Conservation (phyloP, 257 asterid genomes). For the Thymus quinquecostatus region DNA sequence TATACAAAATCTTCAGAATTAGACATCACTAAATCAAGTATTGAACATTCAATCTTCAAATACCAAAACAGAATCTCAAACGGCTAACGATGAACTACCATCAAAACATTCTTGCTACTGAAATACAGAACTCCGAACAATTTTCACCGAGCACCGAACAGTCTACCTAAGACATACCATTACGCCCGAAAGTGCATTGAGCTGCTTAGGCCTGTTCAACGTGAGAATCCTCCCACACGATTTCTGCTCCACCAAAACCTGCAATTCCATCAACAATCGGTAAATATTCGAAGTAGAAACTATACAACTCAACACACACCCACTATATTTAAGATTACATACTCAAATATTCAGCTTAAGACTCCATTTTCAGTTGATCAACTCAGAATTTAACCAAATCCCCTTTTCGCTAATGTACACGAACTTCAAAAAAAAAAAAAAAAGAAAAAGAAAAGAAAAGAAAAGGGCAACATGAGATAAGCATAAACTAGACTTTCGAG, state of each 20-base stretch:
- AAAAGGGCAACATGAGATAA: conserved; percentile 1
- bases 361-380: conserved; percentile 20
- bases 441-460: too few species aligned
- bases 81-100: background rate
- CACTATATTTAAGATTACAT: conserved; percentile 7
- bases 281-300: conserved; percentile 17
- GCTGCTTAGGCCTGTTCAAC: conserved; percentile 84
- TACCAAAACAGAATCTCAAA: conserved; percentile 10
- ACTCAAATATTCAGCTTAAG: conserved; percentile 7
- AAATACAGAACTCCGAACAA: conserved; percentile 1
- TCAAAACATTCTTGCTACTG: background rate
- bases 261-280: conserved; percentile 24
- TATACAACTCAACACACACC: background rate
- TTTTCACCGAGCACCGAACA: background rate
- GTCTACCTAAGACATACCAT: conserved; percentile 57
- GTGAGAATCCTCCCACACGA: conserved; percentile 51
- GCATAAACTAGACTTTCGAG: background rate
- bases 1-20: background rate
- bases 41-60: conserved; percentile 4
- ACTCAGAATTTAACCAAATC: background rate
- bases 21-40: conserved; percentile 13
- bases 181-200: conserved; percentile 69
- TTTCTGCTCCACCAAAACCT: conserved; percentile 73
- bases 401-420: conserved; percentile 5
- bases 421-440: background rate